A percentile compares a stretch with the other conserved stretches of the same genome.
Conservation (phyloP, 805 yeast genomes). For the Wickerhamiella cacticola region DNA sequence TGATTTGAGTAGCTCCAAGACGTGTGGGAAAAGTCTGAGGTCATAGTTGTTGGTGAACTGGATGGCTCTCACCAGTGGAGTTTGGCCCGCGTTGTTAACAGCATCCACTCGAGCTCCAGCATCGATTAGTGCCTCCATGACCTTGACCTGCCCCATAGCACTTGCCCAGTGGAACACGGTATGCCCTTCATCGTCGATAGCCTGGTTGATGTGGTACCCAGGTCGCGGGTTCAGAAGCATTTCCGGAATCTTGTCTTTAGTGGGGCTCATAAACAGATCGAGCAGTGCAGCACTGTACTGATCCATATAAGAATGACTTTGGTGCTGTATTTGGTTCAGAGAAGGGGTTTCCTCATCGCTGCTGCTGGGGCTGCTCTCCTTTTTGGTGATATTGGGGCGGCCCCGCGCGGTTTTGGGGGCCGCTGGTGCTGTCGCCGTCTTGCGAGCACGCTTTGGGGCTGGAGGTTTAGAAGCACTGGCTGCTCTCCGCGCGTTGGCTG, state of each 20-base stretch:
- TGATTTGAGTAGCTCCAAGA: slow-evolving; percentile 62
- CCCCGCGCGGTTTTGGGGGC: not conserved
- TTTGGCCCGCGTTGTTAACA: slow-evolving; percentile 62
- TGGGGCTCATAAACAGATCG: slow-evolving; percentile 46
- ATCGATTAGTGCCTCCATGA: slow-evolving; percentile 61
- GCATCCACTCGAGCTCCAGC: slow-evolving; percentile 61
- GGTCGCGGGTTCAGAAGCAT: slow-evolving; percentile 52
- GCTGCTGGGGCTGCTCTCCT: slow-evolving; percentile 8
- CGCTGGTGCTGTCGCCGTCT: slow-evolving; percentile 14
- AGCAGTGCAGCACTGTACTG: slow-evolving; percentile 38
- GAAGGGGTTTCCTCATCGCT: slow-evolving; percentile 9
- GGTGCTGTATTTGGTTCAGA: not conserved
- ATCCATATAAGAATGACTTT: slow-evolving; percentile 21
- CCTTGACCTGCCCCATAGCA: slow-evolving; percentile 74
- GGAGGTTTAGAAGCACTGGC: slow-evolving; percentile 19
- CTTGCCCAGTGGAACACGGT: slow-evolving; percentile 97
- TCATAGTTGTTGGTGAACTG: slow-evolving; percentile 81
- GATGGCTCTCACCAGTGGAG: slow-evolving; percentile 75
- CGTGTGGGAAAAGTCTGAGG: slow-evolving; percentile 62
- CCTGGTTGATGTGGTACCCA: slow-evolving; percentile 58
- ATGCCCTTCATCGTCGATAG: slow-evolving; percentile 89
- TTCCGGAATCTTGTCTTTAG: slow-evolving; percentile 49
- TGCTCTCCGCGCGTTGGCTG: slow-evolving; percentile 34
- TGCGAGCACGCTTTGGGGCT: slow-evolving; percentile 18
- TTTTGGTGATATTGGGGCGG: slow-evolving; percentile 10